phyloP scores from a whole-genome alignment of 1,284 basidiomycete genomes.

The Fomitopsis palustris region DNA sequence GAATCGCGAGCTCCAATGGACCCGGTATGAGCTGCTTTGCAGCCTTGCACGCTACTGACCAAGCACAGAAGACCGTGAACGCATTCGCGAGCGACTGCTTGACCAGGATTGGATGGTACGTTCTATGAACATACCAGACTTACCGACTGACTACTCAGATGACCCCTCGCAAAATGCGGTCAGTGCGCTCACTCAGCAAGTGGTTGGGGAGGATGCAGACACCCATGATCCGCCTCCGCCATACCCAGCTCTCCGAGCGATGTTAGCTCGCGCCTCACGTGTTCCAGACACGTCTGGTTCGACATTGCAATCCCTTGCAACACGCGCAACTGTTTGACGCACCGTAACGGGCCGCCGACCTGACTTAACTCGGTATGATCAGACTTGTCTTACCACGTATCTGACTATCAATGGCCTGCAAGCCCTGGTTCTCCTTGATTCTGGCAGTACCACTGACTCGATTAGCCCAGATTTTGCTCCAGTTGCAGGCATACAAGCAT shows the following conservation, averaged over 20 bases:
- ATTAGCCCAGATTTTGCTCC: constrained; percentile 19
- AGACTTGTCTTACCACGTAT: background rate
- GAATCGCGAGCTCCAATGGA: background rate
- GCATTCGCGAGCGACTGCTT: background rate
- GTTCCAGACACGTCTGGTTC: background rate
- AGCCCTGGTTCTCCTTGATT: constrained; percentile 20
- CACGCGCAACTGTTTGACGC: background rate
- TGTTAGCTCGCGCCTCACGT: background rate
- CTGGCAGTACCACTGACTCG: constrained; percentile 21
- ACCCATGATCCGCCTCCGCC: background rate
- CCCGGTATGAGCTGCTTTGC: background rate
- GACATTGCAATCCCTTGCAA: background rate
- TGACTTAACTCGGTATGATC: background rate
- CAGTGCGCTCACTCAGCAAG: background rate
- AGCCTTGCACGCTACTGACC: background rate
- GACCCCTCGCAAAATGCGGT: background rate
- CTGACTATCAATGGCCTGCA: constrained; percentile 14
- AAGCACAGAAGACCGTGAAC: background rate
- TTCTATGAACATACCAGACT: background rate
- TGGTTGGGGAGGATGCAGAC: background rate
- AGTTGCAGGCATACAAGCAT: constrained; percentile 1
- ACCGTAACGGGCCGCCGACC: background rate
- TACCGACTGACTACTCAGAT: background rate
- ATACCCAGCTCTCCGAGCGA: background rate
- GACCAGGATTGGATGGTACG: background rate